phyloP scores from a whole-genome alignment of 768 basidiomycete genomes.

The Calocera cornea region DNA sequence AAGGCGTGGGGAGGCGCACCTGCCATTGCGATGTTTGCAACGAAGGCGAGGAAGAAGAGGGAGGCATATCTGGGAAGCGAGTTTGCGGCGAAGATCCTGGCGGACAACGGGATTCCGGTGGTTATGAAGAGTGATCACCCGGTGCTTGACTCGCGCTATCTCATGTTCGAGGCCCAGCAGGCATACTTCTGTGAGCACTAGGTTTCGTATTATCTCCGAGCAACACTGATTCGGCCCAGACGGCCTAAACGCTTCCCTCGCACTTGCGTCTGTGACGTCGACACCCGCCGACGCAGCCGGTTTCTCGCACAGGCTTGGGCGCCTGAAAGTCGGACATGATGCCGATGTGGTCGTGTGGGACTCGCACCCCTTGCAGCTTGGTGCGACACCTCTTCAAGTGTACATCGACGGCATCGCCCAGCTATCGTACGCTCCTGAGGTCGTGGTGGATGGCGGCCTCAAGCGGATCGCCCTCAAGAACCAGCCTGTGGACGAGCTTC shows the following conservation, averaged over 20 bases:
- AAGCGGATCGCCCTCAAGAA: conserved; percentile 31
- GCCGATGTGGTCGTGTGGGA: conserved; percentile 37
- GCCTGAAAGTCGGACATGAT: conserved; percentile 54
- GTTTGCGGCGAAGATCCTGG: conserved; percentile 63
- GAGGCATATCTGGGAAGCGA: conserved; percentile 72
- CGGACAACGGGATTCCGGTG: conserved; percentile 51
- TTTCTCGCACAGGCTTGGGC: conserved; percentile 62
- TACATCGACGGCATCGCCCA: conserved; percentile 79
- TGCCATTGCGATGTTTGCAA: too few species aligned
- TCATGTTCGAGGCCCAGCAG: conserved; percentile 75
- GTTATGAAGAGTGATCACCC: conserved; percentile 50
- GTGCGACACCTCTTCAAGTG: conserved; percentile 67
- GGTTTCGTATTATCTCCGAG: background rate
- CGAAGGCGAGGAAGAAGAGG: too few species aligned
- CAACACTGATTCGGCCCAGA: conserved; percentile 39
- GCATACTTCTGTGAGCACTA: conserved; percentile 25
- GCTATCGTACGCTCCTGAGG: conserved; percentile 16
- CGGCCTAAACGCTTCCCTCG: conserved; percentile 50
- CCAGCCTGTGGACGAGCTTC: conserved; percentile 41
- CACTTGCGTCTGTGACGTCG: conserved; percentile 55
- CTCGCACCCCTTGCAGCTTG: conserved; percentile 53
- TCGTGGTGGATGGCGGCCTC: conserved; percentile 17
- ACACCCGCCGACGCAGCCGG: conserved; percentile 60
- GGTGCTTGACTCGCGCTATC: conserved; percentile 53
- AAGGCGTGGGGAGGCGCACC: too few species aligned